phyloP scores from a whole-genome alignment of 2,329 filamentous ascomycete genomes.

The Pleomassaria siparia region DNA sequence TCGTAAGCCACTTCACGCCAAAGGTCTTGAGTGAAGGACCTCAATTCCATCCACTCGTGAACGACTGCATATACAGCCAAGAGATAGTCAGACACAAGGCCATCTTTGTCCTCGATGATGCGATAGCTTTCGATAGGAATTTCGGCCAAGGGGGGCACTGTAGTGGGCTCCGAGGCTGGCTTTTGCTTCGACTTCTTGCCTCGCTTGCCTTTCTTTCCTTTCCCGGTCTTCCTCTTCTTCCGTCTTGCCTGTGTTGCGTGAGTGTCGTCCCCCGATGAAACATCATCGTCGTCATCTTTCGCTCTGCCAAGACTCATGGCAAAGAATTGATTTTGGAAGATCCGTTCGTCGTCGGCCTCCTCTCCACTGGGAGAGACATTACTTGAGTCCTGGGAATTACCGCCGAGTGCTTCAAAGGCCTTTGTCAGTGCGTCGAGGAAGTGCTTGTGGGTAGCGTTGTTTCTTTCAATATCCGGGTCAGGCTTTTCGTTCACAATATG shows the following conservation, averaged over 20 bases:
- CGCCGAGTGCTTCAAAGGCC: constrained; percentile 42
- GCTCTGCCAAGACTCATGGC: constrained; percentile 11
- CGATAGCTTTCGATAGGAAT: constrained; percentile 49
- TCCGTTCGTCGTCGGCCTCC: constrained; percentile 14
- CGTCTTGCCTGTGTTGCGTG: constrained; percentile 17
- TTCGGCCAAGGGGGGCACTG: constrained; percentile 31
- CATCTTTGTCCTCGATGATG: constrained; percentile 46
- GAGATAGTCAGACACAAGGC: constrained; percentile 45
- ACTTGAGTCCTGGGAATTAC: constrained; percentile 23
- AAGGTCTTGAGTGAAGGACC: constrained; percentile 43
- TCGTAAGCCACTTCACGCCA: constrained; percentile 52
- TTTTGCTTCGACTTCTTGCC: constrained; percentile 27
- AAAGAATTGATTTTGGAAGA: constrained; percentile 18
- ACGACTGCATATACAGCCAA: constrained; percentile 47
- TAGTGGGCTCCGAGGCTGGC: constrained; percentile 15
- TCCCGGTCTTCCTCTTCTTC: constrained; percentile 18
- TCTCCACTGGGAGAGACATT: constrained; percentile 12
- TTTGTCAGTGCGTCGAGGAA: constrained; percentile 48
- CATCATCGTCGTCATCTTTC: constrained; percentile 6
- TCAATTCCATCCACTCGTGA: constrained; percentile 43
- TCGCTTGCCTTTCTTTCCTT: constrained; percentile 32
- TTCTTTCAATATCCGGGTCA: constrained; percentile 42
- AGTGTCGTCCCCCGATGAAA: constrained; percentile 11
- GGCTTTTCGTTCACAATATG: constrained; percentile 32
- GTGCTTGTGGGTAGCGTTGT: constrained; percentile 45